Percentiles rank a stretch among this genome's conserved stretches.
phyloP scores from a whole-genome alignment of 2,329 filamentous ascomycete species.

The Dothidotthia symphoricarpi region DNA sequence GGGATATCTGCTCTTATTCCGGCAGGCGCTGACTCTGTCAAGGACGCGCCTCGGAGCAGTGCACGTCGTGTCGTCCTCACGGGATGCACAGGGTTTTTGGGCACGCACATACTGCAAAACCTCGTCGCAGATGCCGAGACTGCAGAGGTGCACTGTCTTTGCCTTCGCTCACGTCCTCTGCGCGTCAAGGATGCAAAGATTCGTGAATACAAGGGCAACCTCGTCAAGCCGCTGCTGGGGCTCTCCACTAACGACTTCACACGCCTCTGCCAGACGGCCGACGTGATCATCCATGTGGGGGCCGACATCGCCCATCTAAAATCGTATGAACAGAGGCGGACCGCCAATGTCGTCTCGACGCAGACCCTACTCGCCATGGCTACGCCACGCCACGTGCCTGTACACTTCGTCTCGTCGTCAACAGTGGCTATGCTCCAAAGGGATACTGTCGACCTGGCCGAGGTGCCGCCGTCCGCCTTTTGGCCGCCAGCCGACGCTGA shows the following conservation, averaged over 20 bases:
- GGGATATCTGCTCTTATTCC: too few relatives aligned
- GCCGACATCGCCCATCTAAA: constrained; percentile 23
- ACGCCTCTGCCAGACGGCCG: too few relatives aligned
- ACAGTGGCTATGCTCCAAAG: constrained; percentile 6
- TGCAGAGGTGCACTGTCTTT: constrained; percentile 11
- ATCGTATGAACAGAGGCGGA: constrained; percentile 16
- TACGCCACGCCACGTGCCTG: constrained; percentile 3
- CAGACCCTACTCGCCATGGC: constrained; percentile 6
- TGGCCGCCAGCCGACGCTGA: constrained; percentile 3
- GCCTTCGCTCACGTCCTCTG: constrained; percentile 1
- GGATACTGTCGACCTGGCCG: neutral
- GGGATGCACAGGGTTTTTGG: constrained; percentile 14
- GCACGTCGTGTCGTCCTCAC: constrained; percentile 10
- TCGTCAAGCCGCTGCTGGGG: constrained; percentile 7
- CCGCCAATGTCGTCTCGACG: constrained; percentile 6
- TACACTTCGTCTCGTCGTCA: constrained; percentile 17
- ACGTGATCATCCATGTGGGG: constrained; percentile 20
- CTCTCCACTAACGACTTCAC: constrained; percentile 2
- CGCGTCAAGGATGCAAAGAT: constrained; percentile 2
- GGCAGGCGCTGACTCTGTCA: too few relatives aligned
- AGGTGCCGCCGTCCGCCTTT: neutral
- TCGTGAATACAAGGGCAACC: constrained; percentile 6
- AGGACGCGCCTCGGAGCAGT: too few relatives aligned
- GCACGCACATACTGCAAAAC: constrained; percentile 11
- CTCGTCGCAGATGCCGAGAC: constrained; percentile 7